A percentile compares a stretch with the other conserved stretches of the same genome.
Conservation (phyloP, 257 asterid species). For the Solanum appendiculatum region DNA sequence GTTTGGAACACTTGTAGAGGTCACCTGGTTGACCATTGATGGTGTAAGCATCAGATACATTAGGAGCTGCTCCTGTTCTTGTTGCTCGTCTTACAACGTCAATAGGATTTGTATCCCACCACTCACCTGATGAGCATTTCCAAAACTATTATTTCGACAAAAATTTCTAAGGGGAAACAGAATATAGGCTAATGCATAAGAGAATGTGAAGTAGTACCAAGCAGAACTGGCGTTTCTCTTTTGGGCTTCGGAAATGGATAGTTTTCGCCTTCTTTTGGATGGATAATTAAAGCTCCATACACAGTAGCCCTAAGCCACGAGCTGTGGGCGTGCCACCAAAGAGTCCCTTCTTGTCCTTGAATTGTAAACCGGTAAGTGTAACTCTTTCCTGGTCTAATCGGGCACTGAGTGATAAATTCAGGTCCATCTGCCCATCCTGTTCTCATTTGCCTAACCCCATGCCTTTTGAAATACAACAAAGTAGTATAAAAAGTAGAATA, state of each 20-base stretch:
- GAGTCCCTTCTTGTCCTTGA: slow-evolving; percentile 79
- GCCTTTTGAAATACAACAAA: slow-evolving; percentile 28
- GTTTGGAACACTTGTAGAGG: slow-evolving; percentile 44
- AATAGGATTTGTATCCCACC: not conserved
- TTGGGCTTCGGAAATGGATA: not conserved
- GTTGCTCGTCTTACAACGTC: slow-evolving; percentile 39
- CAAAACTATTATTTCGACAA: not conserved
- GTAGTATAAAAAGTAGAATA: not conserved
- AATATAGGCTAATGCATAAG: not conserved
- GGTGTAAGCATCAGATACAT: slow-evolving; percentile 48
- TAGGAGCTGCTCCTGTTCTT: slow-evolving; percentile 74
- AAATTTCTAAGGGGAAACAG: not conserved
- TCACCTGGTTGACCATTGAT: not conserved
- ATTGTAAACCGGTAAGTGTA: slow-evolving; percentile 66
- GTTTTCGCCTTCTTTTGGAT: not conserved
- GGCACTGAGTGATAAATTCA: slow-evolving; percentile 72
- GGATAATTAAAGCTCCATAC: slow-evolving; percentile 65
- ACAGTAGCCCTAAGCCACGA: slow-evolving; percentile 91
- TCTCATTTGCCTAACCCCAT: slow-evolving; percentile 67
- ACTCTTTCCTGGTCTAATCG: slow-evolving; percentile 62
- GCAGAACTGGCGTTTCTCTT: not conserved
- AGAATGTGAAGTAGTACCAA: not conserved
- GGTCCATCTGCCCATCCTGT: slow-evolving; percentile 89
- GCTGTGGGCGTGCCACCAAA: slow-evolving; percentile 96
- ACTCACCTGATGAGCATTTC: not conserved